A percentile compares a stretch with the other conserved stretches of the same genome.
Conservation (phyloP, 176 grass and related monocot species). For the Avena insularis region DNA sequence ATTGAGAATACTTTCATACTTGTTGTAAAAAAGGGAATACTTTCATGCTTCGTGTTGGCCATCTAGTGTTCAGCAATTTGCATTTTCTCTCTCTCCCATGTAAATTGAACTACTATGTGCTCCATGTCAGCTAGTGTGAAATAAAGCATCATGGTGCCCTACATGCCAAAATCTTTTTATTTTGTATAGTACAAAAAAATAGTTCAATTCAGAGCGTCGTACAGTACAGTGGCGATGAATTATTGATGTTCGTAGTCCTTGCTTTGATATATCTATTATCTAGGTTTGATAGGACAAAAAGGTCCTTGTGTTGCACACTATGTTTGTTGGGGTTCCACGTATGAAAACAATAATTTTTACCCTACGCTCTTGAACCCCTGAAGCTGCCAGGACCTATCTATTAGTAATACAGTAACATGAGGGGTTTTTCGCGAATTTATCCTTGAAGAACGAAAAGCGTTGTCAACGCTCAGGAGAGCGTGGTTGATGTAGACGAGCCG, state of each 20-base stretch:
- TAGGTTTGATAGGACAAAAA: background rate
- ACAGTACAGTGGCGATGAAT: background rate
- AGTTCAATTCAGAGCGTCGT: background rate
- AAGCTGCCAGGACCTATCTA: no score
- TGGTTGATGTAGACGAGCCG: no score
- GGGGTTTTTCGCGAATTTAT: no score
- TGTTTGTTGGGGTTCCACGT: background rate
- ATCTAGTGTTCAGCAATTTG: background rate
- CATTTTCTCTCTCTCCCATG: background rate
- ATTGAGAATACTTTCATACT: background rate
- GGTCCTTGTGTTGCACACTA: background rate
- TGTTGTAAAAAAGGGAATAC: no score
- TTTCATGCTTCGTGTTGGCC: no score
- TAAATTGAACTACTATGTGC: background rate
- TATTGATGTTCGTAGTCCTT: constrained; percentile 18
- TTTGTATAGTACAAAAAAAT: background rate
- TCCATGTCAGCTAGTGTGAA: constrained; percentile 23
- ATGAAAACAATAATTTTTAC: no score
- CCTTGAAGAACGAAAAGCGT: no score
- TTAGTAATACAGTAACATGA: no score
- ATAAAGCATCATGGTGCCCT: constrained; percentile 30
- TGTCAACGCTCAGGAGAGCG: no score
- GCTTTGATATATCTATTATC: background rate
- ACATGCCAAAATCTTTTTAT: background rate
- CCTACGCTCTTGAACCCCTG: no score